Evolutionary conservation across 2,329 filamentous ascomycete species (phyloP).

Genomic region (Ascochyta pisi): DNA sequence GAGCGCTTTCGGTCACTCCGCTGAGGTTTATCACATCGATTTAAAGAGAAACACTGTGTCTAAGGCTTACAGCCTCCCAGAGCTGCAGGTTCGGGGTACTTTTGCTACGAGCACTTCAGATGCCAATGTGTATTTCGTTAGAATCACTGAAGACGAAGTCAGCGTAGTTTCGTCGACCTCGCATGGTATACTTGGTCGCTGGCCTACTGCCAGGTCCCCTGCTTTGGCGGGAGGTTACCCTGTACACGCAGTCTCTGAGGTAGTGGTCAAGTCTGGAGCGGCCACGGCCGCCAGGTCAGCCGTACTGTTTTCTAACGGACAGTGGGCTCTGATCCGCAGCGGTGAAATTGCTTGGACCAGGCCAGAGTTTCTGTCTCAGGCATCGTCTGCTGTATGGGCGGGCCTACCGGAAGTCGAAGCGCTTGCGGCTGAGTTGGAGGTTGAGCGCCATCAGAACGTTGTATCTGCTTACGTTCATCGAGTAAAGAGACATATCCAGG

Average conservation of each 20-base stretch:
- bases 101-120: slow-evolving; percentile 80
- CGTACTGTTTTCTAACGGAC: slow-evolving; percentile 67
- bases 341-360: slow-evolving; percentile 81
- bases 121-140: slow-evolving; percentile 87
- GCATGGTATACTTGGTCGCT: slow-evolving; percentile 76
- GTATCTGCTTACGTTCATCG: slow-evolving; percentile 86
- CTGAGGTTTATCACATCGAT: slow-evolving; percentile 85
- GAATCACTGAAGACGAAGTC: slow-evolving; percentile 77
- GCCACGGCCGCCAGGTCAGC: slow-evolving; percentile 81
- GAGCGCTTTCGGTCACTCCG: slow-evolving; percentile 74
- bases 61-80: slow-evolving; percentile 83
- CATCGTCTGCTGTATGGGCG: slow-evolving; percentile 80
- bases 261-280: slow-evolving; percentile 72
- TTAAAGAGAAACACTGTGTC: slow-evolving; percentile 70
- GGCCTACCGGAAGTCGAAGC: slow-evolving; percentile 76
- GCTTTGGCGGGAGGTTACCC: slow-evolving; percentile 49
- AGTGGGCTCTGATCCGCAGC: slow-evolving; percentile 86
- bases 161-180: slow-evolving; percentile 77
- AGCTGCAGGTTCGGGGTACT: slow-evolving; percentile 71
- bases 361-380: slow-evolving; percentile 80
- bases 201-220: slow-evolving; percentile 63
- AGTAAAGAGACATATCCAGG: slow-evolving; percentile 78
- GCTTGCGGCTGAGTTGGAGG: slow-evolving; percentile 80
- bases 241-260: slow-evolving; percentile 78
- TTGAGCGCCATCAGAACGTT: slow-evolving; percentile 84